Conservation (phyloP, 2,329 filamentous ascomycete species). For the Penicillium digitatum region DNA sequence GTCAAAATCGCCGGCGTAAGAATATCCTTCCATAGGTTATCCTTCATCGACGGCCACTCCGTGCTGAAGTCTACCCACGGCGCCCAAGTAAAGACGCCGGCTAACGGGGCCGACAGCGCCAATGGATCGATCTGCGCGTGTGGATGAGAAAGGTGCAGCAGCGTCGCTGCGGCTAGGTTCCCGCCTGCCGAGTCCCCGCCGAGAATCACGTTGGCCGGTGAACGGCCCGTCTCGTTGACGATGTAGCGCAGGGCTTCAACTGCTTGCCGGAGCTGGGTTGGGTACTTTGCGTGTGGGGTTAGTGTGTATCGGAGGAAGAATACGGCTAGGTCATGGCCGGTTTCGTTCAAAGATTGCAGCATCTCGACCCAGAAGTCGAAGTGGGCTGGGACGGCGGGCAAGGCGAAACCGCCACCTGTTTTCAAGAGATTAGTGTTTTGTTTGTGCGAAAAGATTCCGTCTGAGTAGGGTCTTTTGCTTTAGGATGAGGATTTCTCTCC, state of each 20-base stretch:
- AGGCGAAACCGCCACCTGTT: slow-evolving; percentile 52
- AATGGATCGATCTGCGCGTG: slow-evolving; percentile 48
- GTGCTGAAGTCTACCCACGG: slow-evolving; percentile 54
- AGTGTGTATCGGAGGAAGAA: slow-evolving; percentile 55
- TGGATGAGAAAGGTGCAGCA: slow-evolving; percentile 47
- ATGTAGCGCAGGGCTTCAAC: slow-evolving; percentile 40
- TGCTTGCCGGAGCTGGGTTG: slow-evolving; percentile 39
- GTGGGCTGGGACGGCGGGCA: slow-evolving; percentile 43
- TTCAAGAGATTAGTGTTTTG: neutral
- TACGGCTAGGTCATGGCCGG: slow-evolving; percentile 45
- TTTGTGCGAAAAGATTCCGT: too few relatives aligned
- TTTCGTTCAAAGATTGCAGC: slow-evolving; percentile 36
- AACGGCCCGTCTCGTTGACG: slow-evolving; percentile 29
- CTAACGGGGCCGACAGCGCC: slow-evolving; percentile 38
- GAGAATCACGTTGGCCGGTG: slow-evolving; percentile 34
- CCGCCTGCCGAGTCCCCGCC: slow-evolving; percentile 43
- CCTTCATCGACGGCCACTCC: slow-evolving; percentile 38
- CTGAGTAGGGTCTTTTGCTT: neutral
- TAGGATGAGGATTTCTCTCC: neutral
- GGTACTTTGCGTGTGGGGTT: slow-evolving; percentile 40
- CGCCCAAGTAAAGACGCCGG: slow-evolving; percentile 50
- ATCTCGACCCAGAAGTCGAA: slow-evolving; percentile 46
- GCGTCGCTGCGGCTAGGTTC: slow-evolving; percentile 34
- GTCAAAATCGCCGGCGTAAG: slow-evolving; percentile 37
- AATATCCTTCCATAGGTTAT: slow-evolving; percentile 50